A percentile compares a stretch with the other conserved stretches of the same genome.
Conservation (phyloP, 2,329 filamentous ascomycete species). For the Colletotrichum cereale region DNA sequence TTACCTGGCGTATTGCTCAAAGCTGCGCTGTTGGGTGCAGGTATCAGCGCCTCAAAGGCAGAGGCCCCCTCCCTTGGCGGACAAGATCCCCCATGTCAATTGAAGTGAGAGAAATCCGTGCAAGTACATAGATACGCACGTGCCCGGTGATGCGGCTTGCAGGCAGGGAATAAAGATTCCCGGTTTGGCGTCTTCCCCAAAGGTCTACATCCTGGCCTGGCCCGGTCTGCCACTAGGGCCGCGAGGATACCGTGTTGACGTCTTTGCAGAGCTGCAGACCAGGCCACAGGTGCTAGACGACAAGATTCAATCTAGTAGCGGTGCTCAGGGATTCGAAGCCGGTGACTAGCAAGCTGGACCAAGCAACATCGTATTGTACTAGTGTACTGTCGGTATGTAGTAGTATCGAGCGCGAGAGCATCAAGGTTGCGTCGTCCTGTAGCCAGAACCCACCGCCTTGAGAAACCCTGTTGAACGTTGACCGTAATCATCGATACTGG, state of each 20-base stretch:
- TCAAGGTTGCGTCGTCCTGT: background rate
- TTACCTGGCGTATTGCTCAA: constrained; percentile 11
- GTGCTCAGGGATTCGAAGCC: constrained; percentile 1
- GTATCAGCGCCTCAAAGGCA: background rate
- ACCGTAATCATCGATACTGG: background rate
- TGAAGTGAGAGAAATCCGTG: background rate
- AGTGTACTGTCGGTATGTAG: no score
- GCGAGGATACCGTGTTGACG: no score
- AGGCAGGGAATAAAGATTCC: constrained; percentile 19
- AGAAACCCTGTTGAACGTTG: background rate
- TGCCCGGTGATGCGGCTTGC: constrained; percentile 17
- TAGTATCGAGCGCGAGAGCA: background rate
- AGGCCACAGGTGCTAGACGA: constrained; percentile 4
- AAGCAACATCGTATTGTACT: background rate
- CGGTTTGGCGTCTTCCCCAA: constrained; percentile 23
- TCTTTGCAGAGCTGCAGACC: background rate
- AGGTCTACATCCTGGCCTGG: constrained; percentile 6
- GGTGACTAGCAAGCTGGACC: background rate
- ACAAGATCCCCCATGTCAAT: background rate
- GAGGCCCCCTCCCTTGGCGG: background rate
- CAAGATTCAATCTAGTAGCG: constrained; percentile 21
- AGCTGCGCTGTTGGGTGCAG: background rate
- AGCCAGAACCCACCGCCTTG: background rate
- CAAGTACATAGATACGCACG: constrained; percentile 4
- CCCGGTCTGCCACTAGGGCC: background rate